Conservation (phyloP, 2,329 filamentous ascomycete genomes). For the Sarocladium oryzae region DNA sequence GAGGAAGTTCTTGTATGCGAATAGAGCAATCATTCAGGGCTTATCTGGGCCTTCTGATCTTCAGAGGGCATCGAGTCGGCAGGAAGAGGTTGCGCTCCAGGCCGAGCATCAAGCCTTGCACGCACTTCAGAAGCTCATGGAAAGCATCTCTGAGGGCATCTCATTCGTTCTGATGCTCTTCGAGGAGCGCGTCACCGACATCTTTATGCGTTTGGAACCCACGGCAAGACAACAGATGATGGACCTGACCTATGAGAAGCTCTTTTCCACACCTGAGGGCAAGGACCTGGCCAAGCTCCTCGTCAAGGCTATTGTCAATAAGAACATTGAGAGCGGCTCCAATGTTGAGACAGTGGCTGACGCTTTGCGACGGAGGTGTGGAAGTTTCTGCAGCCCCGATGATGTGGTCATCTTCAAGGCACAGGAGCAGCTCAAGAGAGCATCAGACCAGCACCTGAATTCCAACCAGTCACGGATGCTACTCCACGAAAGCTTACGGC, state of each 20-base stretch:
- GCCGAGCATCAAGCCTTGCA: constrained; percentile 91
- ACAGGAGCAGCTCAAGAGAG: constrained; percentile 87
- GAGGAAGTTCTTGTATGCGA: constrained; percentile 76
- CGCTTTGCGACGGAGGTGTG: constrained; percentile 83
- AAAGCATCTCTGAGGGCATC: constrained; percentile 90
- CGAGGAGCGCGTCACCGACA: constrained; percentile 86
- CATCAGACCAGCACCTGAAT: constrained; percentile 69
- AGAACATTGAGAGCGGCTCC: constrained; percentile 92
- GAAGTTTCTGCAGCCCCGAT: constrained; percentile 94
- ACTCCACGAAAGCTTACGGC: constrained; percentile 78
- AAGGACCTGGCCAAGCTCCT: constrained; percentile 88
- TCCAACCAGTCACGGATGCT: constrained; percentile 70
- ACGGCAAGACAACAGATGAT: constrained; percentile 61
- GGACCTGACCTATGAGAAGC: constrained; percentile 76
- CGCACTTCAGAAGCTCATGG: constrained; percentile 76
- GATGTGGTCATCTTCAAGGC: constrained; percentile 98
- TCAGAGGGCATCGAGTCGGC: constrained; percentile 68
- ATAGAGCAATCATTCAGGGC: constrained; percentile 87
- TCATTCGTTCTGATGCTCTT: constrained; percentile 94
- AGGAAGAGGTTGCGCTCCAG: constrained; percentile 87
- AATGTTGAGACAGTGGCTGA: constrained; percentile 98
- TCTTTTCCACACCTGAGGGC: constrained; percentile 74
- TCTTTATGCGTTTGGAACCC: constrained; percentile 70
- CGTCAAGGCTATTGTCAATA: constrained; percentile 96
- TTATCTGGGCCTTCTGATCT: constrained; percentile 84